Base-by-base conservation (phyloP, 2,329 filamentous ascomycete genomes). In the Amphichorda felina region DNA sequence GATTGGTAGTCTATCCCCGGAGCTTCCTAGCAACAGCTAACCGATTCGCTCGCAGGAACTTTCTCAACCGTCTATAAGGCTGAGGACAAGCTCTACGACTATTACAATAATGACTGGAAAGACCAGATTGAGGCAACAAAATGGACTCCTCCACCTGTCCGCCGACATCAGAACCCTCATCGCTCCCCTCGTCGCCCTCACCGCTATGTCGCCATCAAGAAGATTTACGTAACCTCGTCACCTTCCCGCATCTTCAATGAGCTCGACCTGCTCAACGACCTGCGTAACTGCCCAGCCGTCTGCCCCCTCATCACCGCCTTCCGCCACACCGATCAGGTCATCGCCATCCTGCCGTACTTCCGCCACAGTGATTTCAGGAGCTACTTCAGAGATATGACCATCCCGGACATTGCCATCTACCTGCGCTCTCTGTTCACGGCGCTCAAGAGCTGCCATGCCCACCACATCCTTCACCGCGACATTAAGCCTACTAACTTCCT, bases 41-140 rank as follows among this genome's bases (percentile, higher is more conserved):
- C 40, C 32, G n/a, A 30, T 30, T 11, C 26, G 14, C n/a, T n/a
- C 25, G 8, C 44, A 94, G 87, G 91, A 39, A 98, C 91, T 2
- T 98, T 98, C 55, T 96, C 91, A 1, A 96, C 91, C 2, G 91
- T 98, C 10, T 98, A 98, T 70, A 98, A 98, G 58, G 91, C 93
- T 15, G 87, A 96, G 57, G 91, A 98, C 54, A 63, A 96, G 18
- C 69, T 81, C 38, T 94, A 95, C 55, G 75, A 91, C 43, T 66
- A 72, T 40, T 93, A 85, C 57, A 66, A 82, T 43, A 95, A 95
- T 53, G 73, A 79, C 43, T 96, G 89, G 87, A 88, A 96, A 50
- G 56, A 82, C 27, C 78, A 78, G 39, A 69, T 72, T 43, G 75
- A 79, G 29, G 70, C 76, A 37, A 58, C 65, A n/a, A 72, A 75